phyloP scores from a whole-genome alignment of 2,329 filamentous ascomycete genomes.

The Fusarium denticulatum region DNA sequence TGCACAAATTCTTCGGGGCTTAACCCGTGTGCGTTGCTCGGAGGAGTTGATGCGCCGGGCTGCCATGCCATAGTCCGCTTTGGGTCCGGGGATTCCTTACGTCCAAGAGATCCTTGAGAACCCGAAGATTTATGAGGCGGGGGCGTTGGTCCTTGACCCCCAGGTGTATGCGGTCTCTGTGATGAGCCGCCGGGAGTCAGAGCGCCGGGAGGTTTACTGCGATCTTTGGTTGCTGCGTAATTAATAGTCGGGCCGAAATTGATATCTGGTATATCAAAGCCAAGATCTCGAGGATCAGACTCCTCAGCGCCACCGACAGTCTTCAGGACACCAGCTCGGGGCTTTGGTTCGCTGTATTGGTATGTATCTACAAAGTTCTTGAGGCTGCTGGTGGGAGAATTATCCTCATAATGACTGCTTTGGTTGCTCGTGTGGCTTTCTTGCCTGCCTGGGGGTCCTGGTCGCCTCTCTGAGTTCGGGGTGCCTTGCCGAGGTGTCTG shows the following conservation, averaged over 20 bases:
- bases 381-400: constrained; percentile 52
- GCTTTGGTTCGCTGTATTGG: constrained; percentile 48
- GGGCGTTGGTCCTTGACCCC: constrained; percentile 39
- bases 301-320: constrained; percentile 71
- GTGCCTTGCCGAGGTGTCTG: constrained; percentile 28
- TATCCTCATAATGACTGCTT: constrained; percentile 69
- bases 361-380: constrained; percentile 40
- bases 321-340: constrained; percentile 82
- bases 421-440: constrained; percentile 44
- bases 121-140: constrained; percentile 36
- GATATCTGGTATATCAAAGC: constrained; percentile 74
- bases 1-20: constrained; percentile 87
- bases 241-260: constrained; percentile 89
- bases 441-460: constrained; percentile 41
- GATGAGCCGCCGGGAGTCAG: constrained; percentile 13
- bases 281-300: constrained; percentile 34
- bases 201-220: constrained; percentile 45
- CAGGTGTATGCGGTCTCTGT: constrained; percentile 49
- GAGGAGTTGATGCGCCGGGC: constrained; percentile 68
- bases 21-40: constrained; percentile 62
- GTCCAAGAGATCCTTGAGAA: constrained; percentile 50
- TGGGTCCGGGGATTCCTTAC: constrained; percentile 62
- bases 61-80: constrained; percentile 82
- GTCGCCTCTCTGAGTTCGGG: constrained; percentile 35
- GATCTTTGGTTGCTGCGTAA: constrained; percentile 57